Conservation (phyloP, 2,329 filamentous ascomycete genomes). For the Neophaeococcomyces aloes region DNA sequence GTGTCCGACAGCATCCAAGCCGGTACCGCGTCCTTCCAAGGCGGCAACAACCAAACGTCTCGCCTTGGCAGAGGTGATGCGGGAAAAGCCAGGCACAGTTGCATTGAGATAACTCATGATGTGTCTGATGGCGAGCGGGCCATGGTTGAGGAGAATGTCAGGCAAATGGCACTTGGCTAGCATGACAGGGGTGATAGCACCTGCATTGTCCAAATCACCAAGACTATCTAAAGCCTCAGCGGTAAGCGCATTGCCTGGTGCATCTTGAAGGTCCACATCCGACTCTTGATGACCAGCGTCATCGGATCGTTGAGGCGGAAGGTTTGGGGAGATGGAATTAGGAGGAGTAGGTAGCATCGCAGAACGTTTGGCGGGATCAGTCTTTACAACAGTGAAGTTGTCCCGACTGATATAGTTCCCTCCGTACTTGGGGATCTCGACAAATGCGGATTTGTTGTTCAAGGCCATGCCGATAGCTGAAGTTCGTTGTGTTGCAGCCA, state of each 20-base stretch:
- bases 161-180: constrained; percentile 85
- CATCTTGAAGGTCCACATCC: constrained; percentile 75
- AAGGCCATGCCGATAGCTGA: constrained; percentile 42
- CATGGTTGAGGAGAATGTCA: constrained; percentile 78
- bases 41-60: constrained; percentile 85
- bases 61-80: constrained; percentile 76
- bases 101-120: constrained; percentile 92
- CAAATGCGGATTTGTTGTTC: constrained; percentile 40
- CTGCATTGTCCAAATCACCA: constrained; percentile 56
- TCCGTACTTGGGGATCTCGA: constrained; percentile 39
- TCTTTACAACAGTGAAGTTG: constrained; percentile 27
- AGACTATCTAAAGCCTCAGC: constrained; percentile 41
- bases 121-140: constrained; percentile 85
- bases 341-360: constrained; percentile 71
- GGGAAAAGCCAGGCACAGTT: constrained; percentile 79
- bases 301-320: constrained; percentile 66
- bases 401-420: constrained; percentile 27
- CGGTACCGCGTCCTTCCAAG: constrained; percentile 64
- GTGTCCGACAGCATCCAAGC: constrained; percentile 42
- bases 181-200: constrained; percentile 73
- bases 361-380: constrained; percentile 19
- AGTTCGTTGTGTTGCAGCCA: constrained; percentile 32
- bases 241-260: constrained; percentile 36
- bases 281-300: constrained; percentile 56
- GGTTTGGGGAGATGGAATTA: constrained; percentile 83